Percentiles rank a stretch among this genome's conserved stretches.
Evolutionary conservation across 2,329 filamentous ascomycete genomes (phyloP).

Genomic region (Neonectria coccinea): DNA sequence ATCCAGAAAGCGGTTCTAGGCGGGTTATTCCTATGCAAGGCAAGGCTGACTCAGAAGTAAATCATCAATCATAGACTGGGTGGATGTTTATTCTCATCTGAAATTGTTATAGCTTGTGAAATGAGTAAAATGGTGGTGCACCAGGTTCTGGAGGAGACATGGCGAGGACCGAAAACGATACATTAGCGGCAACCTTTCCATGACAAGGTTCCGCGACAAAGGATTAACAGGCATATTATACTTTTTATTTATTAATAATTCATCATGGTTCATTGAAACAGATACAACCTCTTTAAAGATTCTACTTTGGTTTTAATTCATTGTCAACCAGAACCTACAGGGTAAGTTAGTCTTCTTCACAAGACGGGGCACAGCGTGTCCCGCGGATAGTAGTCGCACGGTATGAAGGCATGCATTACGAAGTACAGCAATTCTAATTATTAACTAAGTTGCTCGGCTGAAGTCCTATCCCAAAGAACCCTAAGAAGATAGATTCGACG

Average conservation of each 20-base stretch:
- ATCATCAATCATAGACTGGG: neutral
- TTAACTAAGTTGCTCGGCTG: neutral
- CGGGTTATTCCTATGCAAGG: neutral
- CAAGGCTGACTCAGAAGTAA: neutral
- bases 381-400: neutral
- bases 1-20: conserved; percentile 23
- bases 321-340: neutral
- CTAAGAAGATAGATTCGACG: neutral
- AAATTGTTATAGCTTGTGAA: too few relatives aligned
- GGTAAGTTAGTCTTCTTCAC: neutral
- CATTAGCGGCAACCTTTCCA: too few relatives aligned
- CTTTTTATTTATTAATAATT: neutral
- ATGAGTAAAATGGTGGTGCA: too few relatives aligned
- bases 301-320: neutral
- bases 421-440: too few relatives aligned
- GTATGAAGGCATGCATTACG: neutral
- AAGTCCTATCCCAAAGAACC: neutral
- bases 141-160: too few relatives aligned
- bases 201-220: too few relatives aligned
- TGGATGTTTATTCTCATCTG: too few relatives aligned
- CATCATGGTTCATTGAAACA: neutral
- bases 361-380: neutral
- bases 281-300: neutral
- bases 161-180: too few relatives aligned
- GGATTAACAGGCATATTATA: neutral